Conservation (phyloP, 1,139 yeast genomes). For the Suhomyces choctaworum region DNA sequence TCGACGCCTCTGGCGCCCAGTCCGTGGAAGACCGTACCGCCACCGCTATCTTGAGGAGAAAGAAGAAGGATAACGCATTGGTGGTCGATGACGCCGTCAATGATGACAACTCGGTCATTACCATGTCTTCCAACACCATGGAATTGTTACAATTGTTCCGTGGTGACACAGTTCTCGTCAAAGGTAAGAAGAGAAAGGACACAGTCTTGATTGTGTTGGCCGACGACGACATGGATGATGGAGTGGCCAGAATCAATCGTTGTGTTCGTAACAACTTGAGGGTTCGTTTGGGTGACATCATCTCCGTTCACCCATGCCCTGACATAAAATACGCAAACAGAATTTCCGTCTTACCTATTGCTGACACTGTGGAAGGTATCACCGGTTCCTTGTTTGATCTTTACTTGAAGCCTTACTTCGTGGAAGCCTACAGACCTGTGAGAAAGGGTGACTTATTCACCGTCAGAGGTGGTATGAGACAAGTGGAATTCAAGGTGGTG, state of each 20-base stretch:
- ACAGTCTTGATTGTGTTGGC: conserved; percentile 96
- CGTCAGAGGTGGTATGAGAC: conserved; percentile 98
- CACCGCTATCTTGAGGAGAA: conserved; percentile 93
- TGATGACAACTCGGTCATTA: conserved; percentile 95
- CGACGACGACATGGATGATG: conserved; percentile 96
- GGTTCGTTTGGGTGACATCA: conserved; percentile 89
- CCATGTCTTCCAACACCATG: conserved; percentile 94
- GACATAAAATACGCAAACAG: conserved; percentile 94
- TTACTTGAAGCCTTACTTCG: conserved; percentile 95
- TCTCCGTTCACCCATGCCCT: conserved; percentile 93
- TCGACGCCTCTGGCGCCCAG: conserved; percentile 48
- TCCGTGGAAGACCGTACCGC: conserved; percentile 82
- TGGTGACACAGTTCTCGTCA: conserved; percentile 95
- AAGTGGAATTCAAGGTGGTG: conserved; percentile 96
- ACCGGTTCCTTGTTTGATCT: conserved; percentile 98
- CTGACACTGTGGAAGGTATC: conserved; percentile 97
- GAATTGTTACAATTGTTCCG: conserved; percentile 92
- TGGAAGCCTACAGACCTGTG: conserved; percentile 98
- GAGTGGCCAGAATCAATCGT: conserved; percentile 90
- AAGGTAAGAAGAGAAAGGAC: conserved; percentile 97
- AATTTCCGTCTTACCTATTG: conserved; percentile 94
- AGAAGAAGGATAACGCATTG: conserved; percentile 94
- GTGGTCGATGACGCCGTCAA: conserved; percentile 96
- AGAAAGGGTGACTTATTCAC: conserved; percentile 96
- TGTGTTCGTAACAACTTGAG: conserved; percentile 94